Evolutionary conservation across 257 asterid species (phyloP), one percentile per base, ranked within the genome.

Genomic region (Solanum ahanhuiri): DNA sequence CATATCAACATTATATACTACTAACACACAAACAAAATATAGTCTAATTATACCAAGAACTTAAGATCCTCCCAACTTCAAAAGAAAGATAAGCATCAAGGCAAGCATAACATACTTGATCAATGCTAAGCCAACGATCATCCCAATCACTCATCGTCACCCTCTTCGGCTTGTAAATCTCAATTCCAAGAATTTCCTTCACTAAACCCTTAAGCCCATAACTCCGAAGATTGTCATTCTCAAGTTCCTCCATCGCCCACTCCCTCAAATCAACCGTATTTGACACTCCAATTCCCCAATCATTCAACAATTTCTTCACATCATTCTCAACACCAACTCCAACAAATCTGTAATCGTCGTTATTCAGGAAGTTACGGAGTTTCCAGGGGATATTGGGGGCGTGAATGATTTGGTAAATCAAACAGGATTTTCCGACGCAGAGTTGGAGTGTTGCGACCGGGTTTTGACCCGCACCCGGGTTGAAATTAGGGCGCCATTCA

Each of bases 401-500:
- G 88, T 90, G 82, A 17, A 92, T 82, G 17, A 93, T 89, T 48
- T 92, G 94, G 88, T n/a, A 87, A 75, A 92, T 87, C 51, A 93
- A 92, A 75, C 96, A 92, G 25, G 88, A 87, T 66, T 33, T 45
- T 83, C 92, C 92, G 51, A 91, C 90, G 87, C 92, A 91, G 83
- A 92, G 92, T 86, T 92, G 95, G 22, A 93, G 91, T 1, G 93
- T 91, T 23, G 95, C 94, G 22, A 66, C 91, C 23, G 92, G 92
- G 88, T 90, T 86, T 66, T 14, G 20, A 5, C 35, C 73, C 0
- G 9, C 72, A 41, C 60, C 23, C 75, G 90, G 89, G 34, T 28
- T 57, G 90, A n/a, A 88, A 87, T 86, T 35, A 0, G 95, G 94
- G 28, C 92, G 90, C 96, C 95, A 93, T 87, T 93, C 96, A 58